Evolutionary conservation across 345 rosid genomes (phyloP).

Genomic region (Kernera saxatilis): DNA sequence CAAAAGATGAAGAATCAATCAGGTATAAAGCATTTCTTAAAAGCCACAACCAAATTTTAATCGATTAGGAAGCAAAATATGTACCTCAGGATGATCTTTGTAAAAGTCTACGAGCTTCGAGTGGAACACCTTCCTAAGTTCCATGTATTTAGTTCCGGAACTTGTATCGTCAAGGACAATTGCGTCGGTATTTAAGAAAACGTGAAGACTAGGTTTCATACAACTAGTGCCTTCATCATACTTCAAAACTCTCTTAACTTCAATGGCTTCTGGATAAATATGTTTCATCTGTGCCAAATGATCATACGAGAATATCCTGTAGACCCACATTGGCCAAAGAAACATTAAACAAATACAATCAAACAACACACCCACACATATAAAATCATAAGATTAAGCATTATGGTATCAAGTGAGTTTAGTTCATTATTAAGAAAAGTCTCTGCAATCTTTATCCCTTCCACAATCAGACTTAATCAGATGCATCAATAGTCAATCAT

Average conservation of each 20-base stretch:
- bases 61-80: not conserved
- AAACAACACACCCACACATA: not conserved
- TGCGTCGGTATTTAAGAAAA: constrained; percentile 45
- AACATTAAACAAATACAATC: not conserved
- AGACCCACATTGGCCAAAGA: not conserved
- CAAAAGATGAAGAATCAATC: not conserved
- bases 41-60: not conserved
- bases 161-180: constrained; percentile 34
- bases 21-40: not conserved
- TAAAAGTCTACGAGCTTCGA: constrained; percentile 48
- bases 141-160: constrained; percentile 39
- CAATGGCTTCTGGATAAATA: constrained; percentile 71
- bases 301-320: constrained; percentile 57
- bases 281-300: constrained; percentile 79
- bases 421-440: not conserved
- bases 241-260: constrained; percentile 47
- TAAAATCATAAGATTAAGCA: not conserved
- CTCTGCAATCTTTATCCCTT: not conserved
- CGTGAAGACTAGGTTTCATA: constrained; percentile 74
- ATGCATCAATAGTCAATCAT: not conserved
- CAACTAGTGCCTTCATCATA: constrained; percentile 60
- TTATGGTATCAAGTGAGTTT: not conserved
- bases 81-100: constrained; percentile 70
- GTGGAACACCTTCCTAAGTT: constrained; percentile 55
- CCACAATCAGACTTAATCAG: not conserved